Evolutionary conservation across 2,329 filamentous ascomycete genomes (phyloP), one percentile per base, ranked within the genome.

Genomic region (Bertia moriformis): DNA sequence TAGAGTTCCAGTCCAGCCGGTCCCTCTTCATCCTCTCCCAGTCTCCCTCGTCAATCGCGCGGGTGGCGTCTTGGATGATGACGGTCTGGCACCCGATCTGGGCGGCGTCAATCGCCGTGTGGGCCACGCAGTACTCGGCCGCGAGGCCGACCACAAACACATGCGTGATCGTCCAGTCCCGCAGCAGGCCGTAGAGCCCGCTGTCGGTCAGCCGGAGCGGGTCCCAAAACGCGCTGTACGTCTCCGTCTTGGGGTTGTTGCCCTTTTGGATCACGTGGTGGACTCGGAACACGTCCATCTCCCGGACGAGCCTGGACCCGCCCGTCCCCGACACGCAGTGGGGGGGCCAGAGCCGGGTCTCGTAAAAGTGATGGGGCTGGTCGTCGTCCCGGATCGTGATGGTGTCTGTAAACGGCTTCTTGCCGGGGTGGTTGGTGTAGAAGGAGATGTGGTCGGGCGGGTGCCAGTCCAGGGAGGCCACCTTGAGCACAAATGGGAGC

Each of bases 71-170:
- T 45, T 67, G 63, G 30, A 79, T 54, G 7, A 79, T 61, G 54
- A 62, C 71, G 4, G 66, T 69, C 44, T 55, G 59, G 49, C 75
- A 78, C 2, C 73, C 74, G 38, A 64, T 63, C 46, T 65, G 66
- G 7, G 58, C 65, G 14, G 73, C 66, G 59, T 78, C 73, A n/a
- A 78, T 50, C 2, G 74, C 74, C 2, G 74, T 78, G 44, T 51
- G 62, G 49, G 70, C 73, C 41, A 80, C 73, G 47, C 75, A 80
- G 49, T 70, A 77, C 49, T 79, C 74, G n/a, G 67, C 68, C 10
- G 75, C 74, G 14, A 80, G 46, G 0, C 75, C 75, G 1, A 69
- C 71, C 20, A 70, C 59, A 50, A 68, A 78, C 12, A 78, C 68
- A 48, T 75, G 63, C 13, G 68, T 70, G 38, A 78, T 57, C 0